phyloP scores from a whole-genome alignment of 352 stramenopile species.

The Phytophthora podocarpi region DNA sequence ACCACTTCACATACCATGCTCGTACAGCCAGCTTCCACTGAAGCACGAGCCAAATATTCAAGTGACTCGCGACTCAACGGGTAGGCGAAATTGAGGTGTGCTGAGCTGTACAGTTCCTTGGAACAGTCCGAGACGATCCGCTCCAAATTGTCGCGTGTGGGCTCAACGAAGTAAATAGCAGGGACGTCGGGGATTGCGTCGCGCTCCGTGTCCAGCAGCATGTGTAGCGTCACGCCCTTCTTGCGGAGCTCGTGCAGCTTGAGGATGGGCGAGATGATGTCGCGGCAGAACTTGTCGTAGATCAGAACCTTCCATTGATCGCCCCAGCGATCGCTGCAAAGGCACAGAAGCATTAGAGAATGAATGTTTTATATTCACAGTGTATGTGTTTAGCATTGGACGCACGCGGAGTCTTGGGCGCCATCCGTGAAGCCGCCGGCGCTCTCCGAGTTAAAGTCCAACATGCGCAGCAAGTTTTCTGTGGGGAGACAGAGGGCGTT shows the following conservation, averaged over 20 bases:
- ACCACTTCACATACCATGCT: conserved; percentile 58
- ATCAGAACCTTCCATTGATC: conserved; percentile 97
- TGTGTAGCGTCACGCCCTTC: conserved; percentile 97
- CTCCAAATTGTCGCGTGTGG: conserved; percentile 94
- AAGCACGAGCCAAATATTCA: conserved; percentile 84
- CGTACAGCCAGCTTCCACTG: conserved; percentile 77
- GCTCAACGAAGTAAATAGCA: conserved; percentile 97
- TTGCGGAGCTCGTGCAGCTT: conserved; percentile 96
- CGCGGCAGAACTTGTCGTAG: conserved; percentile 95
- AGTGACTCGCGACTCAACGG: conserved; percentile 88
- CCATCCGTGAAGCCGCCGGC: conserved; percentile 38
- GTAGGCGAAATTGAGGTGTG: conserved; percentile 95
- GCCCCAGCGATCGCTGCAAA: conserved; percentile 69
- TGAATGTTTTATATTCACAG: not conserved
- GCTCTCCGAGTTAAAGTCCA: conserved; percentile 85
- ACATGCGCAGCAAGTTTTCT: conserved; percentile 86
- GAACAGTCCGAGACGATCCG: conserved; percentile 94
- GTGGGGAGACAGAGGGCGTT: not conserved
- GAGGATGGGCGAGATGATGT: conserved; percentile 98
- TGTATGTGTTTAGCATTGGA: not conserved
- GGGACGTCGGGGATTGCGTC: conserved; percentile 97
- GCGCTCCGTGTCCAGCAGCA: conserved; percentile 94
- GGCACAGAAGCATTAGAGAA: not conserved
- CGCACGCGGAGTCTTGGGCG: conserved; percentile 42
- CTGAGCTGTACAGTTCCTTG: conserved; percentile 92